phyloP scores from a whole-genome alignment of 129 eudicot genomes.

The Flaveria ramosissima region DNA sequence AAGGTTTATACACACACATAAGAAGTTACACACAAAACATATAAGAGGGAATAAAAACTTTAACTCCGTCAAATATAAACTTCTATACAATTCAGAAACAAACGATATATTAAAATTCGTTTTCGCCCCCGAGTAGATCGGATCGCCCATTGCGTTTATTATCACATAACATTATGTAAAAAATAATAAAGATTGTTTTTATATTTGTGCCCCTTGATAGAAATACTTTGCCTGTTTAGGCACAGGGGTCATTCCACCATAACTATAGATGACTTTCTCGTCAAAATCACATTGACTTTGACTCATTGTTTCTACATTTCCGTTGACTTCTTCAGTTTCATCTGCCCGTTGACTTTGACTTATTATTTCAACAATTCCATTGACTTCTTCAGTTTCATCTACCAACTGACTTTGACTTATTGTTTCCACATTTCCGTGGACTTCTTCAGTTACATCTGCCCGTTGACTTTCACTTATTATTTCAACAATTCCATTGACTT shows the following conservation, averaged over 20 bases:
- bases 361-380: neutral
- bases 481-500: too few species aligned
- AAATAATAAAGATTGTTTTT: neutral
- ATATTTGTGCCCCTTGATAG: neutral
- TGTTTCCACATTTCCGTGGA: neutral
- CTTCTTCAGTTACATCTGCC: conserved; percentile 5
- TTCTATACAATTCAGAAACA: too few species aligned
- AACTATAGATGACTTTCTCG: neutral
- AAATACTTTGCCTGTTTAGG: conserved; percentile 17
- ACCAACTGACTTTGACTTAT: too few species aligned
- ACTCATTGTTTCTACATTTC: neutral
- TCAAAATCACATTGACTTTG: conserved; percentile 4
- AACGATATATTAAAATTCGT: too few species aligned
- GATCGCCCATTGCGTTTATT: neutral
- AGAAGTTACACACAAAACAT: too few species aligned
- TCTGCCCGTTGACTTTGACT: neutral
- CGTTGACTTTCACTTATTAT: neutral
- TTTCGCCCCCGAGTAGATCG: too few species aligned
- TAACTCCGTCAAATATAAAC: too few species aligned
- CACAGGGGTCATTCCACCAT: neutral
- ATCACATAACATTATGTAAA: neutral
- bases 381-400: conserved; percentile 16
- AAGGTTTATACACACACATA: too few species aligned
- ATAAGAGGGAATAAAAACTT: too few species aligned
- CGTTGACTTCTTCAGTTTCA: conserved; percentile 10